phyloP scores from a whole-genome alignment of 2,329 filamentous ascomycete species.

The Hypoxylon sp. region DNA sequence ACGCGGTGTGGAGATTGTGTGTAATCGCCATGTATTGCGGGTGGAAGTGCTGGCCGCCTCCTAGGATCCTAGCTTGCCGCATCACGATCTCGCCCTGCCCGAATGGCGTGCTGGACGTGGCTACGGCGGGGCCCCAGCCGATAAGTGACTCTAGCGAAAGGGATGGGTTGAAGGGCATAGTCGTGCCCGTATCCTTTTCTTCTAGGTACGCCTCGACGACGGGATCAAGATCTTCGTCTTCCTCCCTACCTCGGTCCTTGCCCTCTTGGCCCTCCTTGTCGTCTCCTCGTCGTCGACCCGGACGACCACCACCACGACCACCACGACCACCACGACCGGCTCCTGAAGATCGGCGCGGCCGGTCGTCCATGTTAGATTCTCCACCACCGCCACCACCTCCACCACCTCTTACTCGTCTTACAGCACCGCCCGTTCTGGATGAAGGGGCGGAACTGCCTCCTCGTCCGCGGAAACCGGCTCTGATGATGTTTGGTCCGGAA shows the following conservation, averaged over 20 bases:
- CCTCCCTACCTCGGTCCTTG: conserved; percentile 17
- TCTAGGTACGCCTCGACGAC: conserved; percentile 50
- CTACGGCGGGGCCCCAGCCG: conserved; percentile 58
- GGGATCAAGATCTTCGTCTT: conserved; percentile 28
- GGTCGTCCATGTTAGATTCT: conserved; percentile 28
- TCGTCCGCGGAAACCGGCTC: conserved; percentile 46
- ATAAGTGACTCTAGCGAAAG: conserved; percentile 54
- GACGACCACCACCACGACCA: background rate
- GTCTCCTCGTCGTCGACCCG: conserved; percentile 23
- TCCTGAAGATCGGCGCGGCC: conserved; percentile 22
- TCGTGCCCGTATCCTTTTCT: conserved; percentile 51
- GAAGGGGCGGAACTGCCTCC: conserved; percentile 21
- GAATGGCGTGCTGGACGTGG: conserved; percentile 50
- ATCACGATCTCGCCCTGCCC: conserved; percentile 56
- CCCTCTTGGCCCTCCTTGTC: conserved; percentile 9
- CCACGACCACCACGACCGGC: conserved; percentile 4
- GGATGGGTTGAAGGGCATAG: conserved; percentile 54
- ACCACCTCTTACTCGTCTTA: background rate
- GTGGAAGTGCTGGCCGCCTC: conserved; percentile 56
- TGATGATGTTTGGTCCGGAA: conserved; percentile 31
- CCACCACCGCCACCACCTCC: conserved; percentile 24
- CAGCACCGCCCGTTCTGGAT: background rate
- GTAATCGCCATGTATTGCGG: conserved; percentile 41
- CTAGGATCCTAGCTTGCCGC: conserved; percentile 59
- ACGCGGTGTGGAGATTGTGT: conserved; percentile 48